These are phyloP conservation scores for Cryphonectria naterciae DNA, from an alignment of 2,329 filamentous ascomycete species.

Conservation along the genomic window DNA sequence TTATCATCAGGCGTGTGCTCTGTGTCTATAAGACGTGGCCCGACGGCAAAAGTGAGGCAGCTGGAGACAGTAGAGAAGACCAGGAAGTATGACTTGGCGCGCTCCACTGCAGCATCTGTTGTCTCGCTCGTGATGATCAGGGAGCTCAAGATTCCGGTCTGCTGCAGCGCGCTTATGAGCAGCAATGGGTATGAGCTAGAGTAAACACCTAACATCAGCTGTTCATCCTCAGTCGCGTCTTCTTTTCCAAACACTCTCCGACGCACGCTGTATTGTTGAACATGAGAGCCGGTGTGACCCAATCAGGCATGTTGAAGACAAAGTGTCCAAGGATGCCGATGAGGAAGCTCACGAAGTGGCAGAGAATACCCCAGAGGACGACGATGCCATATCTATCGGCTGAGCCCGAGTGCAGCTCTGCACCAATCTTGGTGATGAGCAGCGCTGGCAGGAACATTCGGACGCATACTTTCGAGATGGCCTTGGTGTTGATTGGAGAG, in stretches of 20 bases:
- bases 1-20: constrained; percentile 41
- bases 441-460: constrained; percentile 52
- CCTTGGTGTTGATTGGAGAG: constrained; percentile 40
- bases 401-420: constrained; percentile 43
- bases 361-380: constrained; percentile 46
- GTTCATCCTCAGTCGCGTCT: background rate
- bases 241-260: background rate
- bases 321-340: constrained; percentile 44
- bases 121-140: constrained; percentile 49
- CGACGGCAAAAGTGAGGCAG: constrained; percentile 66
- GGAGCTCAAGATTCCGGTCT: constrained; percentile 58
- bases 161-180: constrained; percentile 46
- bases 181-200: constrained; percentile 46
- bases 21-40: constrained; percentile 59
- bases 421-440: constrained; percentile 50
- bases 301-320: constrained; percentile 48
- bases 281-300: constrained; percentile 47
- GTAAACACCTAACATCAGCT: background rate
- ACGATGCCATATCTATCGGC: constrained; percentile 44
- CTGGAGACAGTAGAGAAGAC: constrained; percentile 68
- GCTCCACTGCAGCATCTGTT: constrained; percentile 53
- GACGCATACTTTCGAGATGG: constrained; percentile 52
- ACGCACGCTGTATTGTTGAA: constrained; percentile 52
- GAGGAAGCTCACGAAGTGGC: constrained; percentile 45
- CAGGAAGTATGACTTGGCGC: constrained; percentile 67